Evolutionary conservation across 2,329 filamentous ascomycete genomes (phyloP), one percentile per base, ranked within the genome.

Genomic region (Exophiala dermatitidis): DNA sequence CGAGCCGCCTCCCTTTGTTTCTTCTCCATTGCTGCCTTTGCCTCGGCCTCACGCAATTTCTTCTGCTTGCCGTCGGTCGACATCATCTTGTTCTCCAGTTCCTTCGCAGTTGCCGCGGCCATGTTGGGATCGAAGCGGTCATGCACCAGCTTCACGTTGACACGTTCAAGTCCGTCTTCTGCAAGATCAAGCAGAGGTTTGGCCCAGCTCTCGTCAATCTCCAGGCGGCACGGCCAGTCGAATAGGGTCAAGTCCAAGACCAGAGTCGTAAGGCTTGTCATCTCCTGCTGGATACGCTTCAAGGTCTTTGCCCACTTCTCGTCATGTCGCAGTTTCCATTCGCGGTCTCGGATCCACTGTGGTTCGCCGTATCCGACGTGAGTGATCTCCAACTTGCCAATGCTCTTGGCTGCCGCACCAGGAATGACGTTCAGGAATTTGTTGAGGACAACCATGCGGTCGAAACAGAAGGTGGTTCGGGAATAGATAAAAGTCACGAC

Each of bases 371-470:
- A 62, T 2, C 60, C 59, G 6, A 30, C 38, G 28, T 63, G 54
- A 12, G 36, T 48, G 10, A 64, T 52, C 36, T 60, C 56, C 5
- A 64, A 26, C n/a, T 49, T 54, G 37, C 41, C 67, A 28, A 68
- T 69, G 38, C 72, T 72, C 10, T 66, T 76, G 57, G 72, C 72
- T 50, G 69, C 68, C 41, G 66, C 77, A 56, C 69, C 74, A 50
- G 73, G 71, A 41, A 65, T 59, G 46, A 64, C 63, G 29, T 48
- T 57, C 45, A 64, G 63, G 53, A 68, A 70, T 38, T 71, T 73
- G 61, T 75, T 69, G 63, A 74, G 65, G 53, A 63, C 47, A 31
- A 57, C 58, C 26, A 58, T 36, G 9, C 48, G 53, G 30, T 58
- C 53, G 50, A 64, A 63, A 50, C 53, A 59, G 51, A 63, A 62